Base-by-base conservation (phyloP, 225 moss, liverwort and hornwort genomes). In the Lunularia cruciata region DNA sequence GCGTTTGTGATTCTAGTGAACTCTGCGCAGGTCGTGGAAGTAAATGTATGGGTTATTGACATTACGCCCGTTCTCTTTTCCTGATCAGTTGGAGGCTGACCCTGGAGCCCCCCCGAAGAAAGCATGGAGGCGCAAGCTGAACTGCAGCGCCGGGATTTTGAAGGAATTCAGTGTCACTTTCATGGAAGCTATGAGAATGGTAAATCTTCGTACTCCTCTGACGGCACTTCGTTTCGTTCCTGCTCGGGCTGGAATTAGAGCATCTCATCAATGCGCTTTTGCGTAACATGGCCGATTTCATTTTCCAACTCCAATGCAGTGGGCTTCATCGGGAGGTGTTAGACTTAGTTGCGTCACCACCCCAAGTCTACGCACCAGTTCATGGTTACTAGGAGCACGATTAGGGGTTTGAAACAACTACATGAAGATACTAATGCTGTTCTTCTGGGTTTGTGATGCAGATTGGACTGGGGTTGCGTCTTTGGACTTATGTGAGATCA, bases 101-200 rank as follows among this genome's bases (percentile, higher is more conserved):
- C 90, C 90, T 53, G 96, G 93, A 79, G 93, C 90, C 81, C 96
- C 96, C 27, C 93, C 96, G 6, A 78, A 88, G 53, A 80, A 83
- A 74, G 92, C 90, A 80, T 98, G 96, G 96, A 89, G 84, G 70
- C 96, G 96, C 65, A 93, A 93, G 76, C 75, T 98, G 28, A 93
- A 93, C 69, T 65, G 81, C 64, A 74, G 86, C 76, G 93, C 90
- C n/a, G 81, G 90, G 55, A 73, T 89, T 55, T 75, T 98, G 74
- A 98, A 87, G 72, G 96, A 98, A 70, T 98, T 98, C 84, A 89
- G 90, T 53, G 86, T 98, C 28, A 93, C 96, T 9, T 98, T 98
- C 60, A 78, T 87, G 82, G 96, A 98, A 72, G 93, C 90, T 32
- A 55, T 93, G 3, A 89, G 77, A 82, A 91, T 98, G 96, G 96